phyloP scores from a whole-genome alignment of 768 basidiomycete species.

The Hysterangium stoloniferum region DNA sequence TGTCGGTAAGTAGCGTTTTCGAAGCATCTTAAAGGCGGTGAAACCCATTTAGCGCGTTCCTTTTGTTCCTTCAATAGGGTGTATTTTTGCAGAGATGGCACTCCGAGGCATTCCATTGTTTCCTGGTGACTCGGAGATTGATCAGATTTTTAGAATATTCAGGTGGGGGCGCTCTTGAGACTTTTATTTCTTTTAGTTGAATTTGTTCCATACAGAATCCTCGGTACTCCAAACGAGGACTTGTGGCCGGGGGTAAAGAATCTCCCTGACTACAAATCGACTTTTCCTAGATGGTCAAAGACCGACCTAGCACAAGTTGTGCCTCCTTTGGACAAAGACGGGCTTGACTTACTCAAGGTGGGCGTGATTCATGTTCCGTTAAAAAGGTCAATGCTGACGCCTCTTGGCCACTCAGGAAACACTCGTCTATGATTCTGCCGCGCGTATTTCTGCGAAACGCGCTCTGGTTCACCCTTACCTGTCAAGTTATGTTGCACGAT shows the following conservation, averaged over 20 bases:
- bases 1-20: slow-evolving; percentile 39
- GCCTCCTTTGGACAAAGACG: slow-evolving; percentile 62
- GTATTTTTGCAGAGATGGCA: slow-evolving; percentile 98
- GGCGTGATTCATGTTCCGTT: slow-evolving; percentile 14
- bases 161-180: slow-evolving; percentile 43
- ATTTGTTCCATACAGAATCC: slow-evolving; percentile 49
- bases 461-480: slow-evolving; percentile 43
- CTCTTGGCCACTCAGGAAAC: slow-evolving; percentile 36
- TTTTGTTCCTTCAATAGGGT: slow-evolving; percentile 32
- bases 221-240: slow-evolving; percentile 91
- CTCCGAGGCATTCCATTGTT: slow-evolving; percentile 85
- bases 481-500: slow-evolving; percentile 34
- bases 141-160: slow-evolving; percentile 99
- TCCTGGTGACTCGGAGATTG: slow-evolving; percentile 99
- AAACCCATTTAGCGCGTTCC: not conserved
- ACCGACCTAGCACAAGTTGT: slow-evolving; percentile 65
- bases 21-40: not conserved
- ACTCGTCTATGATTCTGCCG: slow-evolving; percentile 82
- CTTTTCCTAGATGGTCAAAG: slow-evolving; percentile 91
- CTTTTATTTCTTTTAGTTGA: not conserved
- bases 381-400: slow-evolving; percentile 10
- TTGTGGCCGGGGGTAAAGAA: slow-evolving; percentile 84
- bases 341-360: slow-evolving; percentile 76
- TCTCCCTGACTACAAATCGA: slow-evolving; percentile 91
- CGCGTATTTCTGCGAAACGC: slow-evolving; percentile 80